phyloP scores from a whole-genome alignment of 108 stramenopile genomes.

The Aurantiochytrium sp. region DNA sequence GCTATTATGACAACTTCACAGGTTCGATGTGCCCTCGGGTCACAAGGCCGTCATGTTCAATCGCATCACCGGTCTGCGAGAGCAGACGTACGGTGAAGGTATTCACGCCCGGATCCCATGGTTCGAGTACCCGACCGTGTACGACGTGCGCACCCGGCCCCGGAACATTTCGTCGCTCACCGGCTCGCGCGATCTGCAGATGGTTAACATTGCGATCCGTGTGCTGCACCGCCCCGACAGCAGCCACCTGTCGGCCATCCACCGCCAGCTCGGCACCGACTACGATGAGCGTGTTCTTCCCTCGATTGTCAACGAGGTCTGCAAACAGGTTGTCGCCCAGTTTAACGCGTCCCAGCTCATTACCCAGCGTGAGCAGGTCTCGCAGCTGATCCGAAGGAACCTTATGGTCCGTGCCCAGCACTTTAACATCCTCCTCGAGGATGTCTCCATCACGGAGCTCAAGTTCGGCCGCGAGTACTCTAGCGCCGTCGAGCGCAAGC shows the following conservation, averaged over 20 bases:
- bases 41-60: constrained; percentile 94
- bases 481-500: constrained; percentile 97
- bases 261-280: constrained; percentile 80
- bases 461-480: constrained; percentile 96
- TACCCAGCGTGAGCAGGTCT: constrained; percentile 94
- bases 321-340: constrained; percentile 95
- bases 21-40: constrained; percentile 46
- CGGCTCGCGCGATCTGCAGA: constrained; percentile 91
- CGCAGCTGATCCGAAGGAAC: constrained; percentile 66
- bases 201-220: constrained; percentile 97
- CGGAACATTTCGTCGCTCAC: constrained; percentile 86
- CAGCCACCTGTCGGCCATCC: constrained; percentile 79
- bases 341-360: constrained; percentile 98
- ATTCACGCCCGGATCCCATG: constrained; percentile 95
- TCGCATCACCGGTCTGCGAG: constrained; percentile 83
- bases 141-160: constrained; percentile 90
- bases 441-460: constrained; percentile 98
- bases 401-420: constrained; percentile 66
- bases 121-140: constrained; percentile 91
- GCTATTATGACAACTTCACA: background rate
- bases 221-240: constrained; percentile 91
- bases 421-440: constrained; percentile 80
- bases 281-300: constrained; percentile 97
- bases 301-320: constrained; percentile 97
- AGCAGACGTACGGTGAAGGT: constrained; percentile 77